A percentile compares a stretch with the other conserved stretches of the same genome.
These are phyloP conservation scores for Baudoinia panamericana DNA, from an alignment of 495 filamentous ascomycete genomes.

Conservation along the genomic window DNA sequence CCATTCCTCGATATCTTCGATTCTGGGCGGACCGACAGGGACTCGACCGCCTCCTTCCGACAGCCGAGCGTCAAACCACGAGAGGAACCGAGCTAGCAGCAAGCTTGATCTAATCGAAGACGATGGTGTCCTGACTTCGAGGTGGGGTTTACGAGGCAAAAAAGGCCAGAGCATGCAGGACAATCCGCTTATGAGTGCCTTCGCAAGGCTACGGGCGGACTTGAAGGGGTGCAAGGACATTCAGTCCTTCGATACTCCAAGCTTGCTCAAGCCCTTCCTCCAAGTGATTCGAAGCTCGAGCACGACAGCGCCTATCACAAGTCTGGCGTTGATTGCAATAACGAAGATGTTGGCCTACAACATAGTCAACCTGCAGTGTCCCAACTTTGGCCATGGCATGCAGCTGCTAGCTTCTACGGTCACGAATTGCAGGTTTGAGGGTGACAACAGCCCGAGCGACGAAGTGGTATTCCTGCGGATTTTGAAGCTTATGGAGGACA, in stretches of 20 bases:
- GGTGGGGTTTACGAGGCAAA: conserved; percentile 90
- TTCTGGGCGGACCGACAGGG: conserved; percentile 39
- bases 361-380: conserved; percentile 69
- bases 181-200: conserved; percentile 91
- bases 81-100: conserved; percentile 17
- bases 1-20: conserved; percentile 91
- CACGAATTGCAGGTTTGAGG: conserved; percentile 96
- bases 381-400: conserved; percentile 80
- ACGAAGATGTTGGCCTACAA: conserved; percentile 96
- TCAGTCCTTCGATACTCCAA: conserved; percentile 72
- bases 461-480: conserved; percentile 91
- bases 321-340: conserved; percentile 84
- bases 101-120: conserved; percentile 25
- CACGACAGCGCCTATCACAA: conserved; percentile 90
- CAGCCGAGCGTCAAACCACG: conserved; percentile 1
- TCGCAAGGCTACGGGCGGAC: conserved; percentile 78
- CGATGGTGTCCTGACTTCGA: conserved; percentile 44
- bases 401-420: conserved; percentile 87
- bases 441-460: conserved; percentile 83
- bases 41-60: conserved; percentile 19
- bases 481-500: conserved; percentile 92
- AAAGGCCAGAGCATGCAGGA: conserved; percentile 98
- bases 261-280: conserved; percentile 86
- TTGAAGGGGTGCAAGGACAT: conserved; percentile 91
- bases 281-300: conserved; percentile 95